These are phyloP conservation scores for Gymnopilus dilepis DNA, from an alignment of 768 basidiomycete genomes.

Conservation along the genomic window DNA sequence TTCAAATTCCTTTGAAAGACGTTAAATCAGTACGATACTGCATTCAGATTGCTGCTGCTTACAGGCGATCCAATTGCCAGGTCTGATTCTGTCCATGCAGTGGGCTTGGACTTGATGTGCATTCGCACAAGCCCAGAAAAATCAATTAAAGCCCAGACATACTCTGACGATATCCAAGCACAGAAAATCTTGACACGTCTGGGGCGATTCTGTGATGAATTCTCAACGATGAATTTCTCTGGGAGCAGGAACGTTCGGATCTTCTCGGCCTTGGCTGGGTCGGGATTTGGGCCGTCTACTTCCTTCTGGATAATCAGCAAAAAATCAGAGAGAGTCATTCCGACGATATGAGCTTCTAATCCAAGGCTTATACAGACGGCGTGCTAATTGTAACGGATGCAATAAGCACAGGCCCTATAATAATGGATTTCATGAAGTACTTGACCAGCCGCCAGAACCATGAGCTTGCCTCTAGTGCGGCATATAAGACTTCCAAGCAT, in stretches of 20 bases:
- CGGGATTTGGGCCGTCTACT: not conserved
- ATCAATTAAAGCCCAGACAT: constrained; percentile 13
- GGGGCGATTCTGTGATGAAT: not conserved
- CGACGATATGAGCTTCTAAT: not conserved
- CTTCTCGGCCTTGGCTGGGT: not conserved
- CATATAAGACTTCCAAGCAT: not conserved
- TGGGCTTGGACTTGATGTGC: not conserved
- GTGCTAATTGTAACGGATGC: not conserved
- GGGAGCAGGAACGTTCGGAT: not conserved
- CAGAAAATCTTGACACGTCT: constrained; percentile 21
- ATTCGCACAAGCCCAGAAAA: constrained; percentile 13
- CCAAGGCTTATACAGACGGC: not conserved
- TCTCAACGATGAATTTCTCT: not conserved
- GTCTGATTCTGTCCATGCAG: not conserved
- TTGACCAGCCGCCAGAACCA: not conserved
- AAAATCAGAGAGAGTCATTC: not conserved
- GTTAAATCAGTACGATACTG: not conserved
- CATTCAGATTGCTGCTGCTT: not conserved
- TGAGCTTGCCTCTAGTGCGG: constrained; percentile 2
- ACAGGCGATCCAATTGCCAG: not conserved
- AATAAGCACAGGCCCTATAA: constrained; percentile 7
- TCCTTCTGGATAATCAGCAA: not conserved
- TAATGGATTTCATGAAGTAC: constrained; percentile 11
- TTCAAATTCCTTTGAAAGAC: constrained; percentile 1
- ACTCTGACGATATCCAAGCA: constrained; percentile 18